Conservation (phyloP, 2,329 filamentous ascomycete species). For the Hortaea werneckii region DNA sequence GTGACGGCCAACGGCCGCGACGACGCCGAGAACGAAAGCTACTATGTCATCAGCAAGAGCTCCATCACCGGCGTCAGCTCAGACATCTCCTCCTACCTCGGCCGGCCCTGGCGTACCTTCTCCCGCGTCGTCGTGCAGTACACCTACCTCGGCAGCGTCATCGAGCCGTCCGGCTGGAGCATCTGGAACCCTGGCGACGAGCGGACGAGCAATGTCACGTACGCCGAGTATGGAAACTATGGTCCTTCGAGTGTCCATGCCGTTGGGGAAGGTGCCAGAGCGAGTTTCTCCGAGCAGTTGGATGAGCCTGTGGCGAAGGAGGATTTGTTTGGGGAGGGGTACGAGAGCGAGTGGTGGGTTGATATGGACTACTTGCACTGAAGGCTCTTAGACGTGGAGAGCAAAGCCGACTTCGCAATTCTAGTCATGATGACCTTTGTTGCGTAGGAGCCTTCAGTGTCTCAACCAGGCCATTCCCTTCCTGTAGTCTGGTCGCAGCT, state of each 20-base stretch:
- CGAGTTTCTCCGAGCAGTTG: conserved; percentile 37
- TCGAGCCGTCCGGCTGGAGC: conserved; percentile 51
- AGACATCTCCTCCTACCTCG: conserved; percentile 31
- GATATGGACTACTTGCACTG: conserved; percentile 29
- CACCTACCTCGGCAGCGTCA: conserved; percentile 42
- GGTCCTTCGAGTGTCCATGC: conserved; percentile 41
- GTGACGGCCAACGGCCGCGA: conserved; percentile 36
- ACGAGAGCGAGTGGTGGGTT: conserved; percentile 30
- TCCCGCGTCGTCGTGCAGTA: conserved; percentile 44
- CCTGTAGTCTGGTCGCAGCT: no score
- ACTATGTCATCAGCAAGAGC: conserved; percentile 47
- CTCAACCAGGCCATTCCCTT: no score
- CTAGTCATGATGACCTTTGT: no score
- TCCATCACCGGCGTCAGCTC: conserved; percentile 33
- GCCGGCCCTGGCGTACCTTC: conserved; percentile 43
- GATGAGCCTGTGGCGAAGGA: conserved; percentile 32
- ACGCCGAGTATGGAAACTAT: conserved; percentile 50
- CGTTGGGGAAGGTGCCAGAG: conserved; percentile 39
- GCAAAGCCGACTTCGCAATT: no score
- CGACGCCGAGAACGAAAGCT: conserved; percentile 26
- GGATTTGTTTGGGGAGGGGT: conserved; percentile 36
- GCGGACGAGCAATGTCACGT: conserved; percentile 43
- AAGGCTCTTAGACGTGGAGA: no score
- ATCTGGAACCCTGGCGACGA: conserved; percentile 41
- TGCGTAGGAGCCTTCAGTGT: no score